Conservation (phyloP, 225 moss, liverwort and hornwort species). For the Pseudoscleropodium purum region DNA sequence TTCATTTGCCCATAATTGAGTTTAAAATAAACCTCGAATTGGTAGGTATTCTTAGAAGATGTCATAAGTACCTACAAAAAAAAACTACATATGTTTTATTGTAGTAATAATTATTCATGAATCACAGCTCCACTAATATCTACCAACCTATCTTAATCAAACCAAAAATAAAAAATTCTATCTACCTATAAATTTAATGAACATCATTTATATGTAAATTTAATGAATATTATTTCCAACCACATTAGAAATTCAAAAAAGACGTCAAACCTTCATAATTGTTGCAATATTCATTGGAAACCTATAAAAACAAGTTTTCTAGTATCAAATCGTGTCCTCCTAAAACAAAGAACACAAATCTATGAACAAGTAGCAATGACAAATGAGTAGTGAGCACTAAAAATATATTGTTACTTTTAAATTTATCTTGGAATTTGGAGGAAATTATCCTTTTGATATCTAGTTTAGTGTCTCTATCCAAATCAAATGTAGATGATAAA, state of each 20-base stretch:
- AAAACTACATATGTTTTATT: neutral
- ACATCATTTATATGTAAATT: neutral
- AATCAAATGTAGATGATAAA: neutral
- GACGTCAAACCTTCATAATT: neutral
- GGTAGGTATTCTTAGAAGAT: neutral
- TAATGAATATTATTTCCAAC: neutral
- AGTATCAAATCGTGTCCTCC: neutral
- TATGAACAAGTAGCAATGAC: neutral
- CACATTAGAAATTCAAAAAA: neutral
- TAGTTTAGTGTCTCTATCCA: neutral
- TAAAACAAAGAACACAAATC: rapidly evolving
- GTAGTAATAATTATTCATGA: neutral
- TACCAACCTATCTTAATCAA: neutral
- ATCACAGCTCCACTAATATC: neutral
- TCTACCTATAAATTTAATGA: neutral
- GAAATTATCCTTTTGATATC: neutral
- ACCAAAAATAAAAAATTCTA: neutral
- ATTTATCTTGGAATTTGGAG: neutral
- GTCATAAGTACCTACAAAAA: neutral
- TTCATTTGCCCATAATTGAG: neutral
- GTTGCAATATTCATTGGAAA: neutral
- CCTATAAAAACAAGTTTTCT: neutral
- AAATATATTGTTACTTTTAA: neutral
- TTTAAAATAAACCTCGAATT: no score
- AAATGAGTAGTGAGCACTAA: neutral